A percentile compares a stretch with the other conserved stretches of the same genome.
These are phyloP conservation scores for Corymbia calophylla DNA, from an alignment of 441 rosid genomes.

Conservation along the genomic window DNA sequence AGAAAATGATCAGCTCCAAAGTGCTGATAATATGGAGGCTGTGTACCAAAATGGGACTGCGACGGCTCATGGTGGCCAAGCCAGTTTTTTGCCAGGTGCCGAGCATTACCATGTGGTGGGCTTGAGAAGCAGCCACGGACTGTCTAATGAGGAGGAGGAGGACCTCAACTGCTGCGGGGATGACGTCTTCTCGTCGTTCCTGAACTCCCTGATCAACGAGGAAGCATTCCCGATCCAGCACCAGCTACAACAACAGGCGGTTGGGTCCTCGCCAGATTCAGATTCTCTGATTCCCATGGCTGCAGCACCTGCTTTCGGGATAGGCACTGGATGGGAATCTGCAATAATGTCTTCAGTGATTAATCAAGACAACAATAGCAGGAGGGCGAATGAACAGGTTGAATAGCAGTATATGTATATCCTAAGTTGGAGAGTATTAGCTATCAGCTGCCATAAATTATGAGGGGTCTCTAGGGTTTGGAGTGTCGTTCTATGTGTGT, in stretches of 20 bases:
- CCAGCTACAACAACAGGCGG: constrained; percentile 14
- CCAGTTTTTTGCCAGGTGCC: background rate
- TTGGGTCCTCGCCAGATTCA: background rate
- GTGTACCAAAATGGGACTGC: background rate
- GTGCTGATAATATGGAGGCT: background rate
- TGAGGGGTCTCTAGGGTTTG: background rate
- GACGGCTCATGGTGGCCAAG: background rate
- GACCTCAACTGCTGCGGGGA: constrained; percentile 42
- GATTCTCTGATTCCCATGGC: constrained; percentile 11
- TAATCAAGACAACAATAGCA: constrained; percentile 13
- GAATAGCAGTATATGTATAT: background rate
- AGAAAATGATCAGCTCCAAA: constrained; percentile 2
- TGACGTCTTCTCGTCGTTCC: constrained; percentile 58
- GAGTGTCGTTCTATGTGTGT: background rate
- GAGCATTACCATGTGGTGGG: background rate
- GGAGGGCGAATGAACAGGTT: background rate
- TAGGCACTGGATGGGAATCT: constrained; percentile 28
- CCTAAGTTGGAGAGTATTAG: background rate
- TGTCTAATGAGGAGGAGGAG: constrained; percentile 21
- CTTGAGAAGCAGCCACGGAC: background rate
- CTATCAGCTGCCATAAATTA: background rate
- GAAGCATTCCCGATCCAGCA: constrained; percentile 30
- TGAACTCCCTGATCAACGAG: constrained; percentile 63
- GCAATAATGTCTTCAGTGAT: constrained; percentile 17
- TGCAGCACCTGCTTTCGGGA: constrained; percentile 7